Conservation (phyloP, 805 yeast species). For the Cyberlindnera misumaiensis region DNA sequence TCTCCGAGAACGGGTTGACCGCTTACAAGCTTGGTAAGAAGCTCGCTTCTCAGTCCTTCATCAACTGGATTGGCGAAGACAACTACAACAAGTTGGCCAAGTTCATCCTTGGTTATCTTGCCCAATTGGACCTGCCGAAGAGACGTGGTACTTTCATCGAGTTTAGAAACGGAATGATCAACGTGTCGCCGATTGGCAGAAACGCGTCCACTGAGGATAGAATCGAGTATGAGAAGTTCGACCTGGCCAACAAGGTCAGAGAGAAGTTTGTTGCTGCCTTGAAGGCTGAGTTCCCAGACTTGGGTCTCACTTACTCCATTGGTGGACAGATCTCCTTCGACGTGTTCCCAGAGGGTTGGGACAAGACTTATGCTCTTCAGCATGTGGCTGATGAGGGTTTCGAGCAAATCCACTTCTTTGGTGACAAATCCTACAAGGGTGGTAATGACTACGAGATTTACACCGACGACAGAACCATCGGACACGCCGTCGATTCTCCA, state of each 20-base stretch:
- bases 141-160: conserved; percentile 99
- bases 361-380: conserved; percentile 94
- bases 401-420: conserved; percentile 90
- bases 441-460: conserved; percentile 99
- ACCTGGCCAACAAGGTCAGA: conserved; percentile 76
- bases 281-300: conserved; percentile 75
- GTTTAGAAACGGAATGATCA: conserved; percentile 99
- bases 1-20: conserved; percentile 96
- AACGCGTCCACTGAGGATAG: conserved; percentile 94
- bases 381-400: conserved; percentile 85
- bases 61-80: conserved; percentile 92
- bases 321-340: conserved; percentile 99
- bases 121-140: conserved; percentile 84
- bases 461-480: conserved; percentile 86
- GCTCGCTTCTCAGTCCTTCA: conserved; percentile 90
- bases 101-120: conserved; percentile 78
- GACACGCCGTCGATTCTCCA: conserved; percentile 89
- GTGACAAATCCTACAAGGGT: conserved; percentile 95
- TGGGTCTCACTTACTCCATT: conserved; percentile 87
- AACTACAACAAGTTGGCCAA: conserved; percentile 84
- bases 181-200: conserved; percentile 97
- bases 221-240: conserved; percentile 83
- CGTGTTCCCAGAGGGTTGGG: conserved; percentile 99
- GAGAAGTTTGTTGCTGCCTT: conserved; percentile 78
- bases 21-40: conserved; percentile 89